Base-by-base conservation (phyloP, 768 basidiomycete species). In the Hygrophorus russula region DNA sequence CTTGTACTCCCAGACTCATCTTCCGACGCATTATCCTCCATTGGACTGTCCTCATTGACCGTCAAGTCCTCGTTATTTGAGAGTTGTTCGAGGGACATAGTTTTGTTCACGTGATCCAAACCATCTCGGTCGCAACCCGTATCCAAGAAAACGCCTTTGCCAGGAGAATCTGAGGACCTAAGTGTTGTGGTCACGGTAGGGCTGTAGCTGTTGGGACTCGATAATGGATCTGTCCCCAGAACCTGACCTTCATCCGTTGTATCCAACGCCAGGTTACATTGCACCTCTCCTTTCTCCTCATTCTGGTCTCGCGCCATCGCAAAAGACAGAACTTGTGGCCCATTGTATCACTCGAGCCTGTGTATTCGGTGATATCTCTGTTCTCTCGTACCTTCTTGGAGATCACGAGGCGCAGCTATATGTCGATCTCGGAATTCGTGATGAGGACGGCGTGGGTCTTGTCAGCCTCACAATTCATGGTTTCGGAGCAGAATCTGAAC, bases 361-460 rank as follows among this genome's bases (percentile, higher is more conserved):
- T 60, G 65, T 78, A 45, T 91, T 91, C 50, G 86, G 75, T 39
- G 88, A 91, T 56, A 64, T 86, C 49, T 54, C 74, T 10, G 62
- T 88, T 44, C 67, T 91, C 31, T 79, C 82, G 35, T 80, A 78
- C 57, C 72, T 91, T 42, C 67, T 91, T 39, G 63, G 69, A 29
- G 82, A 88, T 60, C 67, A 70, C 32, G 77, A 77, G 44, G 74
- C 80, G 5, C 84, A 81, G 56, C 57, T 65, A 8, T 73, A 69
- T 53, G 64, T 87, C 46, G 86, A 91, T 60, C 69, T 91, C 37
- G 64, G 65, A 33, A 60, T 74, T 44, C 73, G 75, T 50, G 92
- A 94, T 60, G 90, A 93, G 41, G 91, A 97, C 50, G 89, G 88
- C 10, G 68, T 90, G 36, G 80, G 83, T 18, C 64, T 91, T 48